A percentile compares a stretch with the other conserved stretches of the same genome.
phyloP scores from a whole-genome alignment of 2,329 filamentous ascomycete genomes.

The Cercospora berteroae region DNA sequence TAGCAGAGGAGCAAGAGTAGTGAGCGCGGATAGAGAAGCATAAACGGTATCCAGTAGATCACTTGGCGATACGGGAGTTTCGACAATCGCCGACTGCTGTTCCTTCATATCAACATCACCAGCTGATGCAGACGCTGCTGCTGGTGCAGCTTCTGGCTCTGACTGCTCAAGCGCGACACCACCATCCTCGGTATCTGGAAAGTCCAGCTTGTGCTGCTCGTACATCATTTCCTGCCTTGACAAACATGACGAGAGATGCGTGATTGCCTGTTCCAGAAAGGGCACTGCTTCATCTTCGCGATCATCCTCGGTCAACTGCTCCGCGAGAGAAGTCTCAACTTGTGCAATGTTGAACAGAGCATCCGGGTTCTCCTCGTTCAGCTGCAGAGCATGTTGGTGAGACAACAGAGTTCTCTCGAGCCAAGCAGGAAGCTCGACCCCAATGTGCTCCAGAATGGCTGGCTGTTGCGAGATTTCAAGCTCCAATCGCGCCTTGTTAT shows the following conservation, averaged over 20 bases:
- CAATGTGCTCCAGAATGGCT: constrained; percentile 59
- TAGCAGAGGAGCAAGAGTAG: constrained; percentile 51
- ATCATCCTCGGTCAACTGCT: constrained; percentile 56
- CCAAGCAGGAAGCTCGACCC: constrained; percentile 53
- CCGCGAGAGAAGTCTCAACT: constrained; percentile 64
- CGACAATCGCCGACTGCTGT: constrained; percentile 65
- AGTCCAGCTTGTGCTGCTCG: constrained; percentile 40
- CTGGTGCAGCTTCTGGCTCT: constrained; percentile 14
- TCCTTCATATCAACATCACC: constrained; percentile 38
- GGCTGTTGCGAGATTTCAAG: constrained; percentile 68
- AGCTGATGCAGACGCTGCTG: constrained; percentile 12
- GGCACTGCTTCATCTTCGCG: constrained; percentile 49
- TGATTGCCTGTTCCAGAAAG: constrained; percentile 59
- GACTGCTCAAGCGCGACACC: constrained; percentile 29
- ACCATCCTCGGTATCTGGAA: constrained; percentile 36
- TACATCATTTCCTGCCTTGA: constrained; percentile 48
- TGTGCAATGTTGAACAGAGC: constrained; percentile 70
- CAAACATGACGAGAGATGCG: constrained; percentile 56
- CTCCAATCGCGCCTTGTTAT: constrained; percentile 72
- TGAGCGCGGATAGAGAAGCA: constrained; percentile 56
- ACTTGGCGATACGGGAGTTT: constrained; percentile 63
- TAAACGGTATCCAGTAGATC: constrained; percentile 67
- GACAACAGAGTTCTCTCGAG: constrained; percentile 61
- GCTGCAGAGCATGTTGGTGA: constrained; percentile 59
- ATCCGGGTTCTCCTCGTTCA: constrained; percentile 65